Base-by-base conservation (phyloP, 768 basidiomycete genomes). In the Phaeotremella fagi region DNA sequence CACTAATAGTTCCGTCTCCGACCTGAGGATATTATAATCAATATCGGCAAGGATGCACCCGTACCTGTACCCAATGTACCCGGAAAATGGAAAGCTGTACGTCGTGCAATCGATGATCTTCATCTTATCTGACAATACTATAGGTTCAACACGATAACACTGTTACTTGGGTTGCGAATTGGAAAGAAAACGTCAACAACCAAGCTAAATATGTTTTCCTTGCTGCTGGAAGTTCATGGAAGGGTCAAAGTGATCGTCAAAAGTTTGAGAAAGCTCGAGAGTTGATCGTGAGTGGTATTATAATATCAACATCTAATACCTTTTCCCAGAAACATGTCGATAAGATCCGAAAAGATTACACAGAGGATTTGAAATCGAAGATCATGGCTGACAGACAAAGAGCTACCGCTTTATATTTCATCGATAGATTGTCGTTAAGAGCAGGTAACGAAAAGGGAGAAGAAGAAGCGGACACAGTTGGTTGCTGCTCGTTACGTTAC, bases 401-500 rank as follows among this genome's bases (percentile, higher is more conserved):
- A 23, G 95, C 95, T n/a, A 98, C 94, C 1, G 88, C 95, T 15
- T 88, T 99, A 85, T 99, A 99, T 75, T 90, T 99, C 77, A 98
- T 99, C 67, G 95, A 99, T 76, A 83, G 84, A 68, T 81, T 97
- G 29, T 95, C 95, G 29, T 86, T 99, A 73, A 88, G 95, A 80
- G 92, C 92, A 43, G 95, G 95, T 60, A 98, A 98, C 76, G 95
- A 99, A 78, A 99, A 99, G 76, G 95, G 94, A 38, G 95, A 97
- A 67, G 95, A 99, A 63, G 95, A 98, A 75, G 95, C 95, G 1
- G 95, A 99, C 72, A 99, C 95, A 0, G 91, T 98, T 51, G 95
- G 95, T 71, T 98, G 95, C 77, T 99, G 95, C 75, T 99, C 95
- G 3, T 78, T 99, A 45, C 88, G 92, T 26, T 94, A 86, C 74